Percentiles rank a stretch among this genome's conserved stretches.
phyloP scores from a whole-genome alignment of 495 filamentous ascomycete species.

The Aspergillus panamensis region DNA sequence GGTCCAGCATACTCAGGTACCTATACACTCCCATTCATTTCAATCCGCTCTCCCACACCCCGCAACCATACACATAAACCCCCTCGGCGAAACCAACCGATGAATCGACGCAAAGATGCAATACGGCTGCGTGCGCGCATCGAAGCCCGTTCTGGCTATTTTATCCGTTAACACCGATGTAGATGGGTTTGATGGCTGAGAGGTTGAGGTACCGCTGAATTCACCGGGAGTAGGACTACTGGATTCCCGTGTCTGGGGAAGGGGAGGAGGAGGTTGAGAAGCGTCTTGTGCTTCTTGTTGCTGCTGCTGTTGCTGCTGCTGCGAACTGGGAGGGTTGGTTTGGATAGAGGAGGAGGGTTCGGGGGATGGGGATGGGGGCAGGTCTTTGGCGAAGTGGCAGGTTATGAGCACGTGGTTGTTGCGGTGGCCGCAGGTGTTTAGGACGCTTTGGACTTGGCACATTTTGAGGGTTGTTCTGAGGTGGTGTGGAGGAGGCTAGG shows the following conservation, averaged over 20 bases:
- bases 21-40: neutral
- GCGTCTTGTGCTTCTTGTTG: neutral
- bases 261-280: neutral
- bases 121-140: constrained; percentile 21
- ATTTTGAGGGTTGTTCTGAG: constrained; percentile 9
- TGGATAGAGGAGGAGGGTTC: neutral
- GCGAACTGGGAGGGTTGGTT: neutral
- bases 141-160: constrained; percentile 12
- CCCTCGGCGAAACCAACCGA: constrained; percentile 1
- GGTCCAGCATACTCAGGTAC: no score
- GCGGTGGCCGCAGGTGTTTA: constrained; percentile 22
- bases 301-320: neutral
- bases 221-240: neutral
- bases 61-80: constrained; percentile 23
- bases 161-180: neutral
- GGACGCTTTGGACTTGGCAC: constrained; percentile 24
- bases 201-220: neutral
- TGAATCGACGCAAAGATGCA: constrained; percentile 14
- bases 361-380: constrained; percentile 4
- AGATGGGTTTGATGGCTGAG: neutral
- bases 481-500: neutral
- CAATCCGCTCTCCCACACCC: constrained; percentile 19
- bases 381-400: constrained; percentile 17
- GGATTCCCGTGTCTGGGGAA: neutral
- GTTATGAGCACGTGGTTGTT: constrained; percentile 24